Evolutionary conservation across 805 yeast genomes (phyloP).

Genomic region (Blastobotrys muscicola): DNA sequence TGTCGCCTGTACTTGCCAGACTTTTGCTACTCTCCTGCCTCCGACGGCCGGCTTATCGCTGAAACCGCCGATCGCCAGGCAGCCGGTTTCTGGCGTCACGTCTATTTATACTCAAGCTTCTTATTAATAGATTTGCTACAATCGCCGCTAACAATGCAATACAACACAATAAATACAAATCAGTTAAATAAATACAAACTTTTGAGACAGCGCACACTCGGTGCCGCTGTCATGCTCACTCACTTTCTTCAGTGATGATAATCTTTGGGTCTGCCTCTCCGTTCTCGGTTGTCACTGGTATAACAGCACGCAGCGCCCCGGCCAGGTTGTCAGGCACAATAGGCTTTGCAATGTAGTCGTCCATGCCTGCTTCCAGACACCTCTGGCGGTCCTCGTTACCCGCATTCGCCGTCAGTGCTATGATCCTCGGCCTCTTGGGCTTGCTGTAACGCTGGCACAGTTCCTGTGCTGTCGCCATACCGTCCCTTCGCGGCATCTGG

Average conservation of each 20-base stretch:
- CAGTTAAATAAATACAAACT: neutral
- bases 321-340: slow-evolving; percentile 38
- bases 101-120: too few species aligned
- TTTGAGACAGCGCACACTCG: neutral
- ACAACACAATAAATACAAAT: neutral
- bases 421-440: slow-evolving; percentile 30
- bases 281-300: too few species aligned
- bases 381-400: slow-evolving; percentile 43
- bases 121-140: too few species aligned
- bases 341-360: slow-evolving; percentile 45
- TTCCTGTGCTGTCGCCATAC: slow-evolving; percentile 39
- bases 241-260: neutral
- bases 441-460: slow-evolving; percentile 27
- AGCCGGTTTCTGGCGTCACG: too few species aligned
- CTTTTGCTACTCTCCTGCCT: too few species aligned
- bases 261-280: neutral
- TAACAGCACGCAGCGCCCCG: slow-evolving; percentile 24
- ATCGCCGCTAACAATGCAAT: too few species aligned
- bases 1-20: too few species aligned
- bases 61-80: too few species aligned
- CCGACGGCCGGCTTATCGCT: too few species aligned
- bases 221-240: neutral
- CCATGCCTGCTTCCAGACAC: slow-evolving; percentile 43
- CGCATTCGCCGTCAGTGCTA: slow-evolving; percentile 45
- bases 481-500: slow-evolving; percentile 48